These are phyloP conservation scores for Aegle marmelos DNA, from an alignment of 345 rosid species.

Conservation along the genomic window DNA sequence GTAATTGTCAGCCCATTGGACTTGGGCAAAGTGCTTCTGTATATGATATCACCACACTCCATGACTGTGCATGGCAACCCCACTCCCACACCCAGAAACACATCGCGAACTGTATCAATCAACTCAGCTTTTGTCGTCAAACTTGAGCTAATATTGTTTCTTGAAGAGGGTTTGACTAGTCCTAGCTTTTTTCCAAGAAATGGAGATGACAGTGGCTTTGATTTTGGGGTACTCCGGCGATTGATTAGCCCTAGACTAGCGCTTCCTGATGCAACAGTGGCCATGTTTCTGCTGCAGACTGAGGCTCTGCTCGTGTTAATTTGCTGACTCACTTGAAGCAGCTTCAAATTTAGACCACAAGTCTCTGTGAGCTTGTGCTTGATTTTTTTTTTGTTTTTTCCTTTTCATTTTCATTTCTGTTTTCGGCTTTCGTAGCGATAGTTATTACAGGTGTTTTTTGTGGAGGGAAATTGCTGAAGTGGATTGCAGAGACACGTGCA, in stretches of 20 bases:
- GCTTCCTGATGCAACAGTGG: constrained; percentile 58
- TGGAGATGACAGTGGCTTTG: constrained; percentile 31
- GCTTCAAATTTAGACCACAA: constrained; percentile 29
- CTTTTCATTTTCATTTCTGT: not conserved
- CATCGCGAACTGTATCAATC: constrained; percentile 55
- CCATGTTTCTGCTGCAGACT: constrained; percentile 41
- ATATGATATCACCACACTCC: constrained; percentile 96
- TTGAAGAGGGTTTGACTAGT: constrained; percentile 26
- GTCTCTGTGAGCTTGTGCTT: not conserved
- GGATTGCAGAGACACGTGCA: constrained; percentile 16
- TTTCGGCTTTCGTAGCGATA: constrained; percentile 29
- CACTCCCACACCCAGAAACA: constrained; percentile 93
- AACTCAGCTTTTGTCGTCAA: constrained; percentile 48
- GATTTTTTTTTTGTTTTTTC: not conserved
- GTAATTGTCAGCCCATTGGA: constrained; percentile 69
- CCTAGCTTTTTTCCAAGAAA: constrained; percentile 67
- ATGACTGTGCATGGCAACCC: constrained; percentile 96
- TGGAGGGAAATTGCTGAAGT: constrained; percentile 15
- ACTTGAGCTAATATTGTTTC: constrained; percentile 26
- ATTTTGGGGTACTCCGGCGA: constrained; percentile 20
- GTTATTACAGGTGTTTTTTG: constrained; percentile 38
- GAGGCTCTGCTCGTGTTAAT: not conserved
- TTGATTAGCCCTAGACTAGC: constrained; percentile 35
- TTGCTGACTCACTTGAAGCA: not conserved
- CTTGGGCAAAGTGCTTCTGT: constrained; percentile 92